phyloP scores from a whole-genome alignment of 805 yeast genomes.

The Metschnikowia shivogae region DNA sequence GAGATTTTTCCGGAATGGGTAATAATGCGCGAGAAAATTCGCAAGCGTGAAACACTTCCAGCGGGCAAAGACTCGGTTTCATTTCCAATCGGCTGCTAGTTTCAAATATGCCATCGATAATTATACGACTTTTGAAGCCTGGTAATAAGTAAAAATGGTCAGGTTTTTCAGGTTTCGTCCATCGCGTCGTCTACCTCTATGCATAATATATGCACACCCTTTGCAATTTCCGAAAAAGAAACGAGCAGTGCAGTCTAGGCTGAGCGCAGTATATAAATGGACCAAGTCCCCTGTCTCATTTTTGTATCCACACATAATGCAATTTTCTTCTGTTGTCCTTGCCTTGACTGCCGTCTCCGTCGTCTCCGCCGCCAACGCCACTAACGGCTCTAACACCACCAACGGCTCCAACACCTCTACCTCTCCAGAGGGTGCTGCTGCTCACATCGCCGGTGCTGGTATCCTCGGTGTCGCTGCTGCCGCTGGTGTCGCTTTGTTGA shows the following conservation, averaged over 20 bases:
- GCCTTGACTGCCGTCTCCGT: slow-evolving; percentile 37
- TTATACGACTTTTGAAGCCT: no score
- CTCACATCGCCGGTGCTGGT: slow-evolving; percentile 33
- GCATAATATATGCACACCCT: slow-evolving; percentile 1
- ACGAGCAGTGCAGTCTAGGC: slow-evolving; percentile 9
- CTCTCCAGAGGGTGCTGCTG: slow-evolving; percentile 28
- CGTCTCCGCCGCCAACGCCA: slow-evolving; percentile 32
- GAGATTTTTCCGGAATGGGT: slow-evolving; percentile 2
- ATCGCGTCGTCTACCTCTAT: background rate
- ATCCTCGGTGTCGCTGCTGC: slow-evolving; percentile 27
- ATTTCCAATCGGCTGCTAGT: no score
- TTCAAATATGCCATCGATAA: no score
- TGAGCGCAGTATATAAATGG: slow-evolving; percentile 9
- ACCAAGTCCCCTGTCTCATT: background rate
- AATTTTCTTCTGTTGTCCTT: slow-evolving; percentile 34
- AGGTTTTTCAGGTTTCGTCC: background rate
- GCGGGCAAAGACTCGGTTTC: no score
- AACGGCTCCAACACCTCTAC: slow-evolving; percentile 15
- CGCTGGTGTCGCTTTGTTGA: slow-evolving; percentile 37
- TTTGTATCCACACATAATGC: slow-evolving; percentile 25
- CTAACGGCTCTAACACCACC: slow-evolving; percentile 23
- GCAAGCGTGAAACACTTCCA: background rate
- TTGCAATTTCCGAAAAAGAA: slow-evolving; percentile 5
- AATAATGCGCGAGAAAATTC: background rate
- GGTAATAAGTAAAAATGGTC: no score